phyloP scores from a whole-genome alignment of 768 basidiomycete species.

The Boletus sp. region DNA sequence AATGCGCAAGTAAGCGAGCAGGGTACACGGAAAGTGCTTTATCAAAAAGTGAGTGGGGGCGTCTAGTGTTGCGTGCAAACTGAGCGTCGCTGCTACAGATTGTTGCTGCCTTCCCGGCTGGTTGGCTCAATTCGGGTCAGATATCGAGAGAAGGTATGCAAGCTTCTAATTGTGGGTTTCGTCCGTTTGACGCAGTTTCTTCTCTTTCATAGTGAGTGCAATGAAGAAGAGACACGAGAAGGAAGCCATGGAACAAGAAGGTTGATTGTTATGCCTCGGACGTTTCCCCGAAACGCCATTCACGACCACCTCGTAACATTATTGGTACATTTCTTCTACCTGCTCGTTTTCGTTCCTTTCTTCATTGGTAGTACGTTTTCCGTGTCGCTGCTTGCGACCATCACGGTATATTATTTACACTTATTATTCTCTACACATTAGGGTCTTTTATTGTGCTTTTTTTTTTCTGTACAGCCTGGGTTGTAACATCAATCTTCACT shows the following conservation, averaged over 20 bases:
- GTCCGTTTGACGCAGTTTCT: background rate
- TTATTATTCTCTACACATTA: slow-evolving; percentile 15
- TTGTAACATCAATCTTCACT: slow-evolving; percentile 4
- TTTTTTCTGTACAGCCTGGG: background rate
- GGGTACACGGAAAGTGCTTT: slow-evolving; percentile 72
- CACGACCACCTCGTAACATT: slow-evolving; percentile 17
- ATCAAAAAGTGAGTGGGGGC: slow-evolving; percentile 57
- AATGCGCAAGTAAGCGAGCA: slow-evolving; percentile 77
- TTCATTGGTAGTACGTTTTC: background rate
- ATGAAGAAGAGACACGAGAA: slow-evolving; percentile 82
- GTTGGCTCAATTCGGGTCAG: slow-evolving; percentile 84
- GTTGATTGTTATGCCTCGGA: slow-evolving; percentile 7
- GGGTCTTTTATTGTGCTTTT: slow-evolving; percentile 8
- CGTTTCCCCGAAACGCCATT: background rate
- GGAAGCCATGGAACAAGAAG: slow-evolving; percentile 63
- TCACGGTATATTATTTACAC: slow-evolving; percentile 16
- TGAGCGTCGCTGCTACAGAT: slow-evolving; percentile 42
- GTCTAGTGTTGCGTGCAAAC: background rate
- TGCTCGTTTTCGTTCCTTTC: background rate
- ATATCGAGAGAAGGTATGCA: slow-evolving; percentile 80
- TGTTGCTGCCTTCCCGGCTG: slow-evolving; percentile 74
- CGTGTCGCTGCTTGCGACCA: background rate
- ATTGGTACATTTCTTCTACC: slow-evolving; percentile 12
- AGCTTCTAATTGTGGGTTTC: background rate
- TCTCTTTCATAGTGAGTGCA: slow-evolving; percentile 56